Conservation (phyloP, 345 rosid genomes). For the Limnanthes douglasii region DNA sequence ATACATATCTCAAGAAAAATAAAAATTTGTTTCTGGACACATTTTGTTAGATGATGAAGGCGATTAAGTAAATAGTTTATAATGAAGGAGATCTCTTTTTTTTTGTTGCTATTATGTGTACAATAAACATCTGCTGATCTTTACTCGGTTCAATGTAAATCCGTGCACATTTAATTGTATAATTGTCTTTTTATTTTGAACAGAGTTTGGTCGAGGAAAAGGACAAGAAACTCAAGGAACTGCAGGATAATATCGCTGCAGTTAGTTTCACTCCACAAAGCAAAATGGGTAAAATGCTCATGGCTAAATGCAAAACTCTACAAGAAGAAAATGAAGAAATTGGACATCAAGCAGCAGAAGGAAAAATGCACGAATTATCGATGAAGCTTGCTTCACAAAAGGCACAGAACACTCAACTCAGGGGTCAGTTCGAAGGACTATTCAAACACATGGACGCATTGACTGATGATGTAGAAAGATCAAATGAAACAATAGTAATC, state of each 20-base stretch:
- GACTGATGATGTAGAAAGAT: slow-evolving; percentile 70
- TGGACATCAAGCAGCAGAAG: slow-evolving; percentile 91
- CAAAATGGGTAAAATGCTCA: slow-evolving; percentile 89
- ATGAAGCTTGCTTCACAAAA: slow-evolving; percentile 83
- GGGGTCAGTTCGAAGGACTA: slow-evolving; percentile 75
- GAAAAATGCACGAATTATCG: slow-evolving; percentile 81
- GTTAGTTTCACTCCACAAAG: slow-evolving; percentile 81
- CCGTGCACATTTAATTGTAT: slow-evolving; percentile 2
- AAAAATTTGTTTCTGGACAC: no score
- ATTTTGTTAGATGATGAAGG: no score
- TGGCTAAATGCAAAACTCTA: slow-evolving; percentile 87
- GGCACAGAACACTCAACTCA: slow-evolving; percentile 69
- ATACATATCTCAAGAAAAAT: no score
- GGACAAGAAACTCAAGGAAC: slow-evolving; percentile 90
- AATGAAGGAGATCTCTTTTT: no score
- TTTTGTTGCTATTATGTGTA: neutral
- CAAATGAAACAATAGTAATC: slow-evolving; percentile 60
- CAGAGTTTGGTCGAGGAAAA: slow-evolving; percentile 92
- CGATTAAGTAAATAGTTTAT: no score
- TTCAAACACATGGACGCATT: slow-evolving; percentile 59
- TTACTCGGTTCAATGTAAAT: neutral
- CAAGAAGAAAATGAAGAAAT: slow-evolving; percentile 98
- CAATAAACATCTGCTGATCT: neutral
- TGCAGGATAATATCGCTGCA: slow-evolving; percentile 81
- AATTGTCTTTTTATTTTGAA: neutral